These are phyloP conservation scores for Acaromyces ingoldii DNA, from an alignment of 1,284 basidiomycete genomes.

Conservation along the genomic window DNA sequence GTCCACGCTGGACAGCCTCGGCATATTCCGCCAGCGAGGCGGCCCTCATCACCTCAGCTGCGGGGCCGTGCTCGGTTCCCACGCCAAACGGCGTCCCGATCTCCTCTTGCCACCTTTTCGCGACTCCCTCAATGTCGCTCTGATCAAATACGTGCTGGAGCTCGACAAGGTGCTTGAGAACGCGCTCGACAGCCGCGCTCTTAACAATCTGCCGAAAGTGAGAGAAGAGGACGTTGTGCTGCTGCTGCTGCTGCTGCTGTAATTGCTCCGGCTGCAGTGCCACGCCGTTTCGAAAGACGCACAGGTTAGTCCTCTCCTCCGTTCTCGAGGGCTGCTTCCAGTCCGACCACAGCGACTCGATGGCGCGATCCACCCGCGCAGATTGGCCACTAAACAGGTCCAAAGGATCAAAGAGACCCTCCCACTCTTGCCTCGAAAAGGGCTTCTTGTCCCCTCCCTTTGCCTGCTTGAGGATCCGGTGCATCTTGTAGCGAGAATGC, in stretches of 20 bases:
- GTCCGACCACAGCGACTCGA: background rate
- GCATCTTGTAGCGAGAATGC: background rate
- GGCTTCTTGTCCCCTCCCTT: too few relatives aligned
- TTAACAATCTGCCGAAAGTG: too few relatives aligned
- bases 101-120: background rate
- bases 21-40: too few relatives aligned
- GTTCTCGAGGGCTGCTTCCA: too few relatives aligned
- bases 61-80: too few relatives aligned
- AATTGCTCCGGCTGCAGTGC: background rate
- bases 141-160: slow-evolving; percentile 1
- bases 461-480: background rate
- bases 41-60: too few relatives aligned
- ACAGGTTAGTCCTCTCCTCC: background rate
- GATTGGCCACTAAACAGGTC: background rate
- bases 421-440: background rate
- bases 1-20: too few relatives aligned
- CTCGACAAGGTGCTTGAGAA: background rate
- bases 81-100: too few relatives aligned
- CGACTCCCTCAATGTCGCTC: slow-evolving; percentile 1
- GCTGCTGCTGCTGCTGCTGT: background rate
- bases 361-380: background rate
- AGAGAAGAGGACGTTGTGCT: background rate
- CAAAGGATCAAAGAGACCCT: background rate
- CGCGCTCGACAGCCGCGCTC: background rate
- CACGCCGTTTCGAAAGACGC: slow-evolving; percentile 1